Evolutionary conservation across 305 asterid genomes (phyloP).

Genomic region (Fraxinus sp.): DNA sequence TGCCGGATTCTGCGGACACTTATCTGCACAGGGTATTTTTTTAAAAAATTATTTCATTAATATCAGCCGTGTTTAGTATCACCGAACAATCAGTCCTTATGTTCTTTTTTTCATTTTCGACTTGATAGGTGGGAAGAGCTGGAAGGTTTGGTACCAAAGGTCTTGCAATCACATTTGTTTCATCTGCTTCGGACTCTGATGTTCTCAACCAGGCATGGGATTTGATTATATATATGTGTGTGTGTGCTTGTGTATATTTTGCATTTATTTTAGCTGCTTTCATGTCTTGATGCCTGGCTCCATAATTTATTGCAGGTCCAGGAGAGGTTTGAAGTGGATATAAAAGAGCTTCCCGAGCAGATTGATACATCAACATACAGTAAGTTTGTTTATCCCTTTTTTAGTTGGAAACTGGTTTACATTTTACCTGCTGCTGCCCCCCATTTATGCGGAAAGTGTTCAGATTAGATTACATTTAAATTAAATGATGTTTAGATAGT

Average conservation of each 20-base stretch:
- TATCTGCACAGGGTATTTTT: slow-evolving; percentile 72
- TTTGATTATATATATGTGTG: not conserved
- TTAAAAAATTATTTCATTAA: not conserved
- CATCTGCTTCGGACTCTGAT: slow-evolving; percentile 83
- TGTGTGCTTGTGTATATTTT: not conserved
- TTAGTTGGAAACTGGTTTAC: not conserved
- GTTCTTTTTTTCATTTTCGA: not conserved
- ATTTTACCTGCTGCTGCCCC: no score
- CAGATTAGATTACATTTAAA: not conserved
- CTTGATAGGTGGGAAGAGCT: slow-evolving; percentile 79
- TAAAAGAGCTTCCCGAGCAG: slow-evolving; percentile 61
- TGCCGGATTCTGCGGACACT: slow-evolving; percentile 94
- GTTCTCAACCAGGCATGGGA: slow-evolving; percentile 72
- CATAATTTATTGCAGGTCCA: slow-evolving; percentile 34
- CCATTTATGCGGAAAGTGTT: not conserved
- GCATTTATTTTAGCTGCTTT: not conserved
- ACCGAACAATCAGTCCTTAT: not conserved
- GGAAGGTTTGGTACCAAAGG: slow-evolving; percentile 93
- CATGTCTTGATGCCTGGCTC: slow-evolving; percentile 4
- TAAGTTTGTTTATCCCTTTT: slow-evolving; percentile 21
- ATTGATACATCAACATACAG: slow-evolving; percentile 58
- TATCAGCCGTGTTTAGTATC: not conserved
- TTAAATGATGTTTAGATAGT: not conserved
- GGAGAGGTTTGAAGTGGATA: slow-evolving; percentile 58
- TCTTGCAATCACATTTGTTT: slow-evolving; percentile 80